Evolutionary conservation across 108 stramenopile genomes (phyloP), one percentile per base, ranked within the genome.

Genomic region (Fragilariopsis cylindrus): DNA sequence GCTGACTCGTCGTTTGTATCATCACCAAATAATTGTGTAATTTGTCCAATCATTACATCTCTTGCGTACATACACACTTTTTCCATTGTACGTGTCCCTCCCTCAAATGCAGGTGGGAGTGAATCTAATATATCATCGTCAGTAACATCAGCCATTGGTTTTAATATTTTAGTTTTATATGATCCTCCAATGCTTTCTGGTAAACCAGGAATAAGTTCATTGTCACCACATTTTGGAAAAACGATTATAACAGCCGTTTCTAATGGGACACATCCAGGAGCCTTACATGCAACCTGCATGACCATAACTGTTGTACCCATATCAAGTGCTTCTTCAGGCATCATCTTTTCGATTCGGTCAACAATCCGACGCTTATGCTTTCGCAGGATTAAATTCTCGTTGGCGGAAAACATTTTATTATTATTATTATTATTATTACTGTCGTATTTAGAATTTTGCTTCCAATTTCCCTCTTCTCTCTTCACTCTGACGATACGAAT

Each of bases 161-260:
- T 90, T 58, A 96, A 81, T 19, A 96, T 89, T 55, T 92, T 91
- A 52, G 92, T 91, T 73, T 93, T 92, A 80, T 81, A 96, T 12
- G 80, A 79, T 5, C 90, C 87, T 62, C 80, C 16, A 55, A 64
- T 47, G 44, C 72, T 81, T 74, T 81, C 80, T 15, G 60, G 68
- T 18, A 82, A 58, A n/a, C 74, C 76, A 5, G 76, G 76, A 18
- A 81, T 15, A 6, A 75, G 52, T 58, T 76, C 76, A 7, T 48
- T 44, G 6, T 8, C 49, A 3, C 30, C 67, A 41, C 49, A 68
- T 47, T 73, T 83, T 4, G 94, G 92, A 87, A 96, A 96, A 9
- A 96, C 88, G 54, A 96, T 81, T 12, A 88, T 80, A 65, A 96
- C 87, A 39, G 83, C 88, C 1, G 95, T 96, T 73, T 96, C 95